phyloP scores from a whole-genome alignment of 805 yeast species.

The Candida verbasci region DNA sequence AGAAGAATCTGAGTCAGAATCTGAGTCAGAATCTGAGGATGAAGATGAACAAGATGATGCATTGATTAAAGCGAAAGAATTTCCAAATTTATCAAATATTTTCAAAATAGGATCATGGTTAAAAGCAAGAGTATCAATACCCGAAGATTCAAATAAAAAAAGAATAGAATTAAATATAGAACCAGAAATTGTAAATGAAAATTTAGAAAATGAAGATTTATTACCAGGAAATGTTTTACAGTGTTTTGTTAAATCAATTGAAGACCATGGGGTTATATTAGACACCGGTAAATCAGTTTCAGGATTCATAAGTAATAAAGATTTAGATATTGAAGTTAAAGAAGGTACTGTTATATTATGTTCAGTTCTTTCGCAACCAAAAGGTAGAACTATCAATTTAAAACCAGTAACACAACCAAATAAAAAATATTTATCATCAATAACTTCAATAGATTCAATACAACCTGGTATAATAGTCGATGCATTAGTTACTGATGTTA shows the following conservation, averaged over 20 bases:
- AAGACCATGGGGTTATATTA: conserved; percentile 87
- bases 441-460: conserved; percentile 72
- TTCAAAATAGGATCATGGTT: conserved; percentile 82
- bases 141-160: conserved; percentile 46
- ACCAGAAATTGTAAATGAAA: conserved; percentile 65
- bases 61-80: conserved; percentile 25
- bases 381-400: conserved; percentile 55
- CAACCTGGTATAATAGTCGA: conserved; percentile 84
- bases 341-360: conserved; percentile 72
- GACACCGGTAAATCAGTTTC: conserved; percentile 58
- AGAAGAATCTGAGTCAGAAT: conserved; percentile 36
- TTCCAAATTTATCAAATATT: conserved; percentile 52
- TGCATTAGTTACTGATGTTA: conserved; percentile 59
- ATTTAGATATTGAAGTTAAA: conserved; percentile 37
- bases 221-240: conserved; percentile 63
- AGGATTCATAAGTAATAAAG: conserved; percentile 77
- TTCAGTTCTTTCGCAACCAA: conserved; percentile 43
- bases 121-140: conserved; percentile 68
- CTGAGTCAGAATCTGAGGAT: conserved; percentile 36
- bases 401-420: conserved; percentile 42
- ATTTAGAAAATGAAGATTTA: conserved; percentile 62
- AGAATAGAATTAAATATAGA: conserved; percentile 69
- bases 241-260: conserved; percentile 71
- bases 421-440: conserved; percentile 48
- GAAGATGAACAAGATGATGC: too few species aligned